These are phyloP conservation scores for Sporobolus alterniflorus DNA, from an alignment of 202 grass and related monocot species.

Conservation along the genomic window DNA sequence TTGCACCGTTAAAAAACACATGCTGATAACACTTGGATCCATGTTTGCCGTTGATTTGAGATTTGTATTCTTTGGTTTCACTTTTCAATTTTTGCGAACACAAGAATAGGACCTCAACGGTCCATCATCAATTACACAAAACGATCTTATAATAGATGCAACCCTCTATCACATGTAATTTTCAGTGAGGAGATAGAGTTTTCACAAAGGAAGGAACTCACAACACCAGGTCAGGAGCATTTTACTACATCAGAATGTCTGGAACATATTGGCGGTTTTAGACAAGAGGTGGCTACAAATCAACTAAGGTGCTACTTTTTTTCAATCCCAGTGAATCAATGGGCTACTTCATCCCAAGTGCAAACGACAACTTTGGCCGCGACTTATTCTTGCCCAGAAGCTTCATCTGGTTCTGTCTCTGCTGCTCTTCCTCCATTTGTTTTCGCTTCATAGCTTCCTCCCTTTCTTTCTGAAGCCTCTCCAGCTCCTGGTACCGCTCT, in stretches of 20 bases:
- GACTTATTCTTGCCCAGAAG: constrained; percentile 92
- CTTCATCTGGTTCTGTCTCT: constrained; percentile 95
- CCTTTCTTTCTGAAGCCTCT: constrained; percentile 86
- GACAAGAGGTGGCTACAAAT: constrained; percentile 14
- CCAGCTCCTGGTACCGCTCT: constrained; percentile 93
- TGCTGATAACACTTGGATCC: too few relatives aligned
- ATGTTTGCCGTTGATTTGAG: too few relatives aligned
- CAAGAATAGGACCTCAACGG: neutral
- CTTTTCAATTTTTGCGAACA: too few relatives aligned
- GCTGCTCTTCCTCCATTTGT: constrained; percentile 87
- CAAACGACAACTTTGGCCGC: constrained; percentile 71
- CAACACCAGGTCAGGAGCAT: neutral
- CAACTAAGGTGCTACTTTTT: constrained; percentile 18
- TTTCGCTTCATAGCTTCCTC: constrained; percentile 86
- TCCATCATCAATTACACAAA: neutral
- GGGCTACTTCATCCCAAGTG: constrained; percentile 67
- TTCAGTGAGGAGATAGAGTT: neutral
- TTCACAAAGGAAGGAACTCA: neutral
- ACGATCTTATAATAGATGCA: neutral
- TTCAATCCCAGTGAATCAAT: neutral
- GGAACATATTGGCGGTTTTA: neutral
- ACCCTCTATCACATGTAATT: neutral
- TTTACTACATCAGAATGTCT: neutral
- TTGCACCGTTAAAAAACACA: too few relatives aligned
- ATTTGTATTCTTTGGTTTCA: too few relatives aligned